phyloP scores from a whole-genome alignment of 306 rosid genomes.

The Cucumis hystrix region DNA sequence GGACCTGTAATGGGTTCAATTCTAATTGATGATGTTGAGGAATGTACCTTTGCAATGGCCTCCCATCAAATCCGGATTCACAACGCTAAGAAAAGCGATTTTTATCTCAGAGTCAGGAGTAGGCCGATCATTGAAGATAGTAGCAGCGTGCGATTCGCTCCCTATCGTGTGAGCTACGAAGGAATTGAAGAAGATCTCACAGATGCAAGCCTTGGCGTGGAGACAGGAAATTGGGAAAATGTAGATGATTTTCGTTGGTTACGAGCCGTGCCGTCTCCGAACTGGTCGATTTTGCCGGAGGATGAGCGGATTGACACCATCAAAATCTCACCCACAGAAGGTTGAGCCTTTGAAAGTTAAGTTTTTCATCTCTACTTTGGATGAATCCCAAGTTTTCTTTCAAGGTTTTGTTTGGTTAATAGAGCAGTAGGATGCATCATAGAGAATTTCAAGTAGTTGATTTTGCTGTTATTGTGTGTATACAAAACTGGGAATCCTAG shows the following conservation, averaged over 20 bases:
- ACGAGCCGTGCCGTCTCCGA: constrained; percentile 63
- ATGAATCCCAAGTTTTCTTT: neutral
- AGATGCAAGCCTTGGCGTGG: constrained; percentile 36
- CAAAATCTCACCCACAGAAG: constrained; percentile 13
- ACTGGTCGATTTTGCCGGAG: constrained; percentile 68
- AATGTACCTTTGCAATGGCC: constrained; percentile 48
- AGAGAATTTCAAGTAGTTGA: neutral
- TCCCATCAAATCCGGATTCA: constrained; percentile 92
- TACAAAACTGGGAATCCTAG: neutral
- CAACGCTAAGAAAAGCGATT: constrained; percentile 39
- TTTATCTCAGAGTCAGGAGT: constrained; percentile 81
- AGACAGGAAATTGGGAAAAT: constrained; percentile 72
- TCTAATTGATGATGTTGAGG: constrained; percentile 59
- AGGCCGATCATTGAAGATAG: constrained; percentile 75
- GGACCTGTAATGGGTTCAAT: constrained; percentile 64
- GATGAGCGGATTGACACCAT: constrained; percentile 41
- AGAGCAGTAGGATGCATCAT: neutral
- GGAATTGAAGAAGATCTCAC: constrained; percentile 61
- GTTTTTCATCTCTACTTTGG: neutral
- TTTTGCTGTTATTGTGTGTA: neutral
- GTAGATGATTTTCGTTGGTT: constrained; percentile 89
- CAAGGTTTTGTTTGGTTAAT: neutral
- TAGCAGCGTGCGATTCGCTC: constrained; percentile 52
- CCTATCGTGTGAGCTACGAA: constrained; percentile 53
- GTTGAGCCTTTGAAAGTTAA: neutral